Conservation (phyloP, 257 asterid genomes). For the Capsicum pubescens region DNA sequence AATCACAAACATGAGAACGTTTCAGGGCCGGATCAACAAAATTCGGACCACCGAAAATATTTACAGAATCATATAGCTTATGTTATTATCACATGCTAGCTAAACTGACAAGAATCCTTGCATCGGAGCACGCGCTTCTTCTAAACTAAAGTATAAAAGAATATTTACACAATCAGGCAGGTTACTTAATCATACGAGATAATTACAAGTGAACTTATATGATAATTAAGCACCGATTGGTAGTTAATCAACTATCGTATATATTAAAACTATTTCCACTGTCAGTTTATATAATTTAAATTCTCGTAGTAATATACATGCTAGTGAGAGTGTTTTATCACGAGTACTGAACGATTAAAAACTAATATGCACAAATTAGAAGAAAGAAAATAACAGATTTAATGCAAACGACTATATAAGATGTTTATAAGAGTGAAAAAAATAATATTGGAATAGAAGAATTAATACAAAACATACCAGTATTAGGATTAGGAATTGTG, state of each 20-base stretch:
- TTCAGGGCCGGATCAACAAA: too few relatives aligned
- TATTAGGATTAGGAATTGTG: neutral
- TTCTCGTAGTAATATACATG: neutral
- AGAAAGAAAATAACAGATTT: neutral
- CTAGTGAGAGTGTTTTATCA: neutral
- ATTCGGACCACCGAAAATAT: too few relatives aligned
- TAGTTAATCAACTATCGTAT: neutral
- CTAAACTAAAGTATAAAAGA: too few relatives aligned
- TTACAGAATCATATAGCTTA: too few relatives aligned
- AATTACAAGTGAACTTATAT: neutral
- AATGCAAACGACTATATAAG: neutral
- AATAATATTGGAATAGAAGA: too few relatives aligned
- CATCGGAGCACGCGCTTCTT: too few relatives aligned
- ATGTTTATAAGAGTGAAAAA: neutral
- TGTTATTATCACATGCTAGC: too few relatives aligned
- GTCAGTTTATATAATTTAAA: neutral
- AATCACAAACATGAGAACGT: too few relatives aligned
- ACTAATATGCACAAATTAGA: neutral
- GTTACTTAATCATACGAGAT: neutral
- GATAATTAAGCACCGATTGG: neutral
- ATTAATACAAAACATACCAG: neutral
- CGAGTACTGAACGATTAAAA: neutral
- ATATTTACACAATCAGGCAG: neutral
- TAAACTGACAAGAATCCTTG: too few relatives aligned
- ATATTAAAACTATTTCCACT: neutral